Percentiles rank a stretch among this genome's conserved stretches.
These are phyloP conservation scores for Cladophialophora psammophila DNA, from an alignment of 2,329 filamentous ascomycete species.

Conservation along the genomic window DNA sequence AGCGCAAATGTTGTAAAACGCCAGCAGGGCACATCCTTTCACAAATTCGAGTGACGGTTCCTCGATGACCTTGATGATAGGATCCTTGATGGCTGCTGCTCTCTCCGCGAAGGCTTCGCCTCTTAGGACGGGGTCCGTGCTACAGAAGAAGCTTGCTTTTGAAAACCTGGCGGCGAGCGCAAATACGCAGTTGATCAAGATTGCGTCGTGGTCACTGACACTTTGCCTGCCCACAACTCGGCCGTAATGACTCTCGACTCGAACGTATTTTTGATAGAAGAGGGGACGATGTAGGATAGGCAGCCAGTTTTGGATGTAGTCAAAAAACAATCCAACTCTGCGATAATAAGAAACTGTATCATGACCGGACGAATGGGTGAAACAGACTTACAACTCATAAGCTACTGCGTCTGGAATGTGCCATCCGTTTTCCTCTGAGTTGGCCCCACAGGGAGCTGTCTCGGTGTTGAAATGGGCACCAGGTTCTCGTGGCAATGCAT, in stretches of 20 bases:
- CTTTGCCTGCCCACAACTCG: neutral
- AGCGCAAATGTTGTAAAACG: slow-evolving; percentile 22
- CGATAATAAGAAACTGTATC: neutral
- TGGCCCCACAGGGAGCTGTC: neutral
- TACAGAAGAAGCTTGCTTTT: neutral
- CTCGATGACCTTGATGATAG: slow-evolving; percentile 13
- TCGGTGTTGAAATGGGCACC: neutral
- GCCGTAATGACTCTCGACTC: neutral
- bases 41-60: slow-evolving; percentile 21
- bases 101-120: slow-evolving; percentile 1
- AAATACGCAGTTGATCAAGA: slow-evolving; percentile 25
- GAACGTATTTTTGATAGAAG: slow-evolving; percentile 14
- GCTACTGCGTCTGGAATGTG: slow-evolving; percentile 13
- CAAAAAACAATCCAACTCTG: slow-evolving; percentile 17
- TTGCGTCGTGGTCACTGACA: slow-evolving; percentile 1
- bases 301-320: slow-evolving; percentile 14
- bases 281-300: slow-evolving; percentile 12
- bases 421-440: slow-evolving; percentile 13
- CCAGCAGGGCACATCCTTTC: slow-evolving; percentile 23
- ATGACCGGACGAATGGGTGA: neutral
- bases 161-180: slow-evolving; percentile 21
- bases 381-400: slow-evolving; percentile 17
- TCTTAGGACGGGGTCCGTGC: neutral
- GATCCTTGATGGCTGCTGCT: slow-evolving; percentile 20
- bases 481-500: neutral